Evolutionary conservation across 179 eudicot species (phyloP).

Genomic region (Silene coronaria): DNA sequence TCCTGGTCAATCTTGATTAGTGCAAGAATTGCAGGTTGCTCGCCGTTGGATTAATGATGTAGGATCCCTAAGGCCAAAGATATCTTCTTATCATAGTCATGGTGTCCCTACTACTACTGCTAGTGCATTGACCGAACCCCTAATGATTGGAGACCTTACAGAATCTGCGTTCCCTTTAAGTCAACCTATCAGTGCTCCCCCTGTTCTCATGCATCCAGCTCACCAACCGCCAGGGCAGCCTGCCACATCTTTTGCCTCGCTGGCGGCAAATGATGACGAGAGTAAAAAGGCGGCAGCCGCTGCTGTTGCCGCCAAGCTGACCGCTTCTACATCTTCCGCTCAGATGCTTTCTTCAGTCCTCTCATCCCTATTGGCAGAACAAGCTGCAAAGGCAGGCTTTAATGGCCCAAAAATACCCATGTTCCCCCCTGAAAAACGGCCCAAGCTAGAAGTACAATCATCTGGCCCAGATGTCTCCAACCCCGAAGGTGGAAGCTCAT

Average conservation of each 20-base stretch:
- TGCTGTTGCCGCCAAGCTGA: conserved; percentile 88
- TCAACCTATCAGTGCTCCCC: conserved; percentile 34
- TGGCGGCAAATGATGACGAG: conserved; percentile 54
- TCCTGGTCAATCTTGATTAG: conserved; percentile 2
- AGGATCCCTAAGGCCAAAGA: conserved; percentile 38
- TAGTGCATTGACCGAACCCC: conserved; percentile 25
- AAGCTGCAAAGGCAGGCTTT: conserved; percentile 55
- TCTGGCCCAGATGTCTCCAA: conserved; percentile 33
- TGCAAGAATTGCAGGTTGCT: conserved; percentile 52
- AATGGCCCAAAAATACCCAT: conserved; percentile 26
- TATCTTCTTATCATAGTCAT: conserved; percentile 28
- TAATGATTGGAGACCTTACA: conserved; percentile 24
- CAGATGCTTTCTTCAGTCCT: conserved; percentile 82
- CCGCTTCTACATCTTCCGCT: conserved; percentile 91
- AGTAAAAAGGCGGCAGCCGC: conserved; percentile 80
- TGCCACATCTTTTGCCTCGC: conserved; percentile 39
- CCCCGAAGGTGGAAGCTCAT: conserved; percentile 34
- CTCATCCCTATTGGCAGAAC: conserved; percentile 84
- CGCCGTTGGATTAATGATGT: conserved; percentile 44
- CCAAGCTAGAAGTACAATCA: conserved; percentile 37
- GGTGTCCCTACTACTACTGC: conserved; percentile 23
- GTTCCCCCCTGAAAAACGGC: conserved; percentile 56
- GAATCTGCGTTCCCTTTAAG: conserved; percentile 24
- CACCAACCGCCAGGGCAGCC: conserved; percentile 32
- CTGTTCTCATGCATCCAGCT: conserved; percentile 24